phyloP scores from a whole-genome alignment of 2,329 filamentous ascomycete genomes.

The Sporothrix dimorphospora region DNA sequence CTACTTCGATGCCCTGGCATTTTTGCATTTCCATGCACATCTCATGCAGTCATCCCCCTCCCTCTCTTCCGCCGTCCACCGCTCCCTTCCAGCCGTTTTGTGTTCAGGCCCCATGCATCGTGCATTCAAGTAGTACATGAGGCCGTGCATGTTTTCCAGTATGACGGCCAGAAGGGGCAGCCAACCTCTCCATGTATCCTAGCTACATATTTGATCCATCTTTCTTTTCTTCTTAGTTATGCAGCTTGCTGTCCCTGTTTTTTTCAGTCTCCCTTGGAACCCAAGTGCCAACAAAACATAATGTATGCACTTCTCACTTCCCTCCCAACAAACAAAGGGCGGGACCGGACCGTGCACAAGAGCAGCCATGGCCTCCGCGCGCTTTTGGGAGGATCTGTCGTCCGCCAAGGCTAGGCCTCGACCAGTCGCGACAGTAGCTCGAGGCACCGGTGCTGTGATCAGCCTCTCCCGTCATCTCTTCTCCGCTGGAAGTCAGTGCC shows the following conservation, averaged over 20 bases:
- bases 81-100: neutral
- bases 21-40: constrained; percentile 7
- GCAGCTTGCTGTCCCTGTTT: neutral
- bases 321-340: constrained; percentile 6
- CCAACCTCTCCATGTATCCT: neutral
- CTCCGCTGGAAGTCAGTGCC: neutral
- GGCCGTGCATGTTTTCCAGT: constrained; percentile 3
- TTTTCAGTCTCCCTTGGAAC: neutral
- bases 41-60: constrained; percentile 3
- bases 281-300: neutral
- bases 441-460: neutral
- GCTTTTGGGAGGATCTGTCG: neutral
- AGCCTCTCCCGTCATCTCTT: neutral
- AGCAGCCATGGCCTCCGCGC: neutral
- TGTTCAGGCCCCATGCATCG: neutral
- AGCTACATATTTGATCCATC: neutral
- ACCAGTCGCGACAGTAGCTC: neutral
- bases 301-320: neutral
- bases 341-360: constrained; percentile 9
- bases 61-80: neutral
- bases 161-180: neutral
- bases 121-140: neutral
- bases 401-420: neutral
- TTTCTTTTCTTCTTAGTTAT: constrained; percentile 17
- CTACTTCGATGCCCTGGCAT: neutral